These are phyloP conservation scores for Trichoderma citrinoviride DNA, from an alignment of 2,329 filamentous ascomycete genomes.

Conservation along the genomic window DNA sequence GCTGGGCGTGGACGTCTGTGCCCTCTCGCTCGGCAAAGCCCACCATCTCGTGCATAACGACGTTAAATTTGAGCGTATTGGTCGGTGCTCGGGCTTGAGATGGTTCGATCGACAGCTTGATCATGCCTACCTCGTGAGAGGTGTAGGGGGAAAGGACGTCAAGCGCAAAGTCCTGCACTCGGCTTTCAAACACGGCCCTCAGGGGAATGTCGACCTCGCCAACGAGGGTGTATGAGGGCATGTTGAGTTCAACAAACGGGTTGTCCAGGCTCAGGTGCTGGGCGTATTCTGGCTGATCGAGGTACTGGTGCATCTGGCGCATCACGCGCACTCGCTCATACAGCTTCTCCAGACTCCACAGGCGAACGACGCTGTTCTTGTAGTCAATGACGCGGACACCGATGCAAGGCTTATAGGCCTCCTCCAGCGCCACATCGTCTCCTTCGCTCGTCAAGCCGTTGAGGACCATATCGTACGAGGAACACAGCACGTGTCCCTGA, in stretches of 20 bases:
- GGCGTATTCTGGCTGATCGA: slow-evolving; percentile 91
- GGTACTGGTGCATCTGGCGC: slow-evolving; percentile 95
- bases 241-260: slow-evolving; percentile 85
- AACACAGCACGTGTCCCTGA: slow-evolving; percentile 80
- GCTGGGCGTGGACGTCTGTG: slow-evolving; percentile 89
- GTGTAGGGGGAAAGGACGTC: slow-evolving; percentile 94
- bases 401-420: slow-evolving; percentile 83
- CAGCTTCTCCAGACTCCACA: slow-evolving; percentile 94
- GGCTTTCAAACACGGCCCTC: slow-evolving; percentile 87
- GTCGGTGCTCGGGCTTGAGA: slow-evolving; percentile 89
- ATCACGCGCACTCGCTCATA: slow-evolving; percentile 83
- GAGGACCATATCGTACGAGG: slow-evolving; percentile 93
- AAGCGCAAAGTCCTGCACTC: slow-evolving; percentile 89
- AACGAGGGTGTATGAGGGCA: slow-evolving; percentile 87
- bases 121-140: slow-evolving; percentile 82
- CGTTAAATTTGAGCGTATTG: slow-evolving; percentile 94
- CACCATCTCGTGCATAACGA: slow-evolving; percentile 94
- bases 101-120: slow-evolving; percentile 87
- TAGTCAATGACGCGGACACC: slow-evolving; percentile 90
- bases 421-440: slow-evolving; percentile 75
- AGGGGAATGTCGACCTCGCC: slow-evolving; percentile 92
- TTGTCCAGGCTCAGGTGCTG: slow-evolving; percentile 91
- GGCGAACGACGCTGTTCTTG: slow-evolving; percentile 76
- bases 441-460: slow-evolving; percentile 87
- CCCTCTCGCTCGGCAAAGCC: slow-evolving; percentile 96